Evolutionary conservation across 805 yeast genomes (phyloP), one percentile per base, ranked within the genome.

Genomic region (Pichia exigua): DNA sequence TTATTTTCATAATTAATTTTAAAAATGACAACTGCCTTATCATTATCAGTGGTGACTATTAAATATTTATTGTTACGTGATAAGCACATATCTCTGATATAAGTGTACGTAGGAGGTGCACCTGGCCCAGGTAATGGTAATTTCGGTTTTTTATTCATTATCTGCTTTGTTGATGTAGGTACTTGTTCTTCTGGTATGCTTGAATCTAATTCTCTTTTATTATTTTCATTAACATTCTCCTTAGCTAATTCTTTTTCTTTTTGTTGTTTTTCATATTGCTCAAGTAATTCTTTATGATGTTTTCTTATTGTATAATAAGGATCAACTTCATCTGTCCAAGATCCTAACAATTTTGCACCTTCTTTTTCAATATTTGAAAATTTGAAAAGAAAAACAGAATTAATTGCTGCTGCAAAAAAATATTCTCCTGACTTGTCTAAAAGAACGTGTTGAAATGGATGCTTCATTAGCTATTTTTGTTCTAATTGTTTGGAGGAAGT

Each of bases 21-120:
- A 54, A 88, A 82, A 11, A 89, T 75, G 5, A 86, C 73, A 18
- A 82, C 83, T 2, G 95, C 82, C 67, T 92, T 94, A 63, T 87
- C 95, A 52, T 84, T 85, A 63, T 88, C 96, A 2, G 95, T 83
- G 44, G 87, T 81, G 1, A 81, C 85, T 26, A 87, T 72, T 39
- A 91, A 64, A 59, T 74, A 72, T 42, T 72, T 65, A 45, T 81
- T 85, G 57, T 77, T 71, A 24, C 78, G 68, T 10, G 81, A 70
- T 48, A 88, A 62, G 9, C 69, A 66, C 56, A 91, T 65, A 22
- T 81, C 76, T 64, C 95, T 77, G 46, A 91, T 79, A 59, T 84
- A 81, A 55, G 83, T 83, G 64, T 76, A 80, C 26, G 79, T 73
- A 47, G 79, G 81, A 24, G 87, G 86, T 4, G 86, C 86, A 10